These are phyloP conservation scores for Pichia occidentalis DNA, from an alignment of 805 yeast species.

Conservation along the genomic window DNA sequence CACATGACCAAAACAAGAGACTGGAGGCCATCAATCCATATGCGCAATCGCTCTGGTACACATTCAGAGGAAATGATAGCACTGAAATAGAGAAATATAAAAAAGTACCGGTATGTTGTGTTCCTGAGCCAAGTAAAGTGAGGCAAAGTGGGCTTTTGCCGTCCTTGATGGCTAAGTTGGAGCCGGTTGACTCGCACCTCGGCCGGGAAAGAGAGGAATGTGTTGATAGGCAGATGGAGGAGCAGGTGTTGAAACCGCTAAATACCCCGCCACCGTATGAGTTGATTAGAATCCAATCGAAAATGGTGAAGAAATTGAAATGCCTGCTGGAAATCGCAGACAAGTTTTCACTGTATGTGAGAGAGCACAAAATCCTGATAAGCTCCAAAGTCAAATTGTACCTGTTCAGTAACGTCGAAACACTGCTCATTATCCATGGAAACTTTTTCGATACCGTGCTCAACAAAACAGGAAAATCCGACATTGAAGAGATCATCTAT, in stretches of 20 bases:
- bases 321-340: conserved; percentile 6
- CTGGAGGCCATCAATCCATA: conserved; percentile 32
- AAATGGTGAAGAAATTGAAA: conserved; percentile 8
- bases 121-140: background rate
- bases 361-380: conserved; percentile 14
- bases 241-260: conserved; percentile 1
- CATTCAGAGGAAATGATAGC: conserved; percentile 31
- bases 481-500: conserved; percentile 13
- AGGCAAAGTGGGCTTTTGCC: conserved; percentile 7
- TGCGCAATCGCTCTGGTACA: conserved; percentile 37
- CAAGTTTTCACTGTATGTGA: conserved; percentile 6
- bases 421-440: conserved; percentile 13
- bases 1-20: background rate
- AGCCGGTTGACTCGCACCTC: no score
- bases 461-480: conserved; percentile 6
- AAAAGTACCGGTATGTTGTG: conserved; percentile 12
- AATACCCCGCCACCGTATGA: conserved; percentile 10
- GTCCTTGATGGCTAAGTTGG: conserved; percentile 2
- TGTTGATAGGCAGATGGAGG: background rate
- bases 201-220: conserved; percentile 19
- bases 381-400: conserved; percentile 20
- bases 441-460: conserved; percentile 12
- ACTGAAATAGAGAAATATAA: conserved; percentile 22
- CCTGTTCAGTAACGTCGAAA: conserved; percentile 18
- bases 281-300: conserved; percentile 7